Evolutionary conservation across 2,329 filamentous ascomycete species (phyloP).

Genomic region (Fonsecaea multimorphosa): DNA sequence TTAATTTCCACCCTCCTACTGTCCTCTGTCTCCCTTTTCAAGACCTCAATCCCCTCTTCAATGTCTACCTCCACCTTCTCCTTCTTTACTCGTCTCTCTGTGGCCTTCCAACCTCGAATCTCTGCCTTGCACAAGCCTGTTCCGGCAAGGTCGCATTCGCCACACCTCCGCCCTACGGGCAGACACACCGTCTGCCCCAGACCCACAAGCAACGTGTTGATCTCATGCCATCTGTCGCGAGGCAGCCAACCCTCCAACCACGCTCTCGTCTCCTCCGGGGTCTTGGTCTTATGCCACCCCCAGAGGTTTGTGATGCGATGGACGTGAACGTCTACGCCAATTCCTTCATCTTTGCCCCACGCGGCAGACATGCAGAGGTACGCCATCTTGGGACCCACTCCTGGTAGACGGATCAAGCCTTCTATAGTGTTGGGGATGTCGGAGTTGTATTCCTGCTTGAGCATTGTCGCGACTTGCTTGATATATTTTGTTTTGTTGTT

Average conservation of each 20-base stretch:
- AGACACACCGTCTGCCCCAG: slow-evolving; percentile 86
- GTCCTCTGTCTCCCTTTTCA: slow-evolving; percentile 38
- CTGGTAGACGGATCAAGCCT: slow-evolving; percentile 77
- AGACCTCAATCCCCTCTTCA: slow-evolving; percentile 43
- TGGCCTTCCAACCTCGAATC: slow-evolving; percentile 67
- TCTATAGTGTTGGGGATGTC: slow-evolving; percentile 82
- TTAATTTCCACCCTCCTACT: slow-evolving; percentile 37
- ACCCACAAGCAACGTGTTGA: slow-evolving; percentile 87
- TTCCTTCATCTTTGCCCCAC: slow-evolving; percentile 73
- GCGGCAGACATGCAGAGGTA: slow-evolving; percentile 83
- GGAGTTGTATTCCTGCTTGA: slow-evolving; percentile 70
- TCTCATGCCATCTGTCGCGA: slow-evolving; percentile 84
- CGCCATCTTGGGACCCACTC: slow-evolving; percentile 94
- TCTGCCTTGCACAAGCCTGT: slow-evolving; percentile 77
- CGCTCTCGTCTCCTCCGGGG: slow-evolving; percentile 79
- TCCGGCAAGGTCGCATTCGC: slow-evolving; percentile 80
- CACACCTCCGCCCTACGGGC: slow-evolving; percentile 79
- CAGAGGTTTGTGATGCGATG: slow-evolving; percentile 93
- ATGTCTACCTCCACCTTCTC: slow-evolving; percentile 44
- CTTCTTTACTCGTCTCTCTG: slow-evolving; percentile 56
- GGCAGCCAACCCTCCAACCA: slow-evolving; percentile 84
- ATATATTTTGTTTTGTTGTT: slow-evolving; percentile 91
- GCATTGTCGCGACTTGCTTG: slow-evolving; percentile 73
- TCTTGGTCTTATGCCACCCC: slow-evolving; percentile 85
- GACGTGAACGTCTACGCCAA: slow-evolving; percentile 93